Base-by-base conservation (phyloP, 345 rosid species). In the Lagerstroemia speciosa region DNA sequence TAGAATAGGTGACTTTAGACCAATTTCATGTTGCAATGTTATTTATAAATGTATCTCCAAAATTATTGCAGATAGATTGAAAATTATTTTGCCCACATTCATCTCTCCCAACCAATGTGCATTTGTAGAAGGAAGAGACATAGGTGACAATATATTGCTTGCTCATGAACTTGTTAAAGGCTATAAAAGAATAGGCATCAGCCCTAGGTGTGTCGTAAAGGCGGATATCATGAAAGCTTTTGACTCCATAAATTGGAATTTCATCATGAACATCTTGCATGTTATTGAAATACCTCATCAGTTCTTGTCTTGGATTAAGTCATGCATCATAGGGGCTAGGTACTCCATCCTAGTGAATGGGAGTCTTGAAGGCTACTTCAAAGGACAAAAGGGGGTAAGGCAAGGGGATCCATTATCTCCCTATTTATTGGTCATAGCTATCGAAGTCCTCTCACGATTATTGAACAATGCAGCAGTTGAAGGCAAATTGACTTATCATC, bases 211-310 rank as follows among this genome's bases (percentile, higher is more conserved):
- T 22, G 9, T 66, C 22, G 20, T 26, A 34, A 66, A 66, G 31
- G 60, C 27, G 36, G 27, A 66, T 66, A 45, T 45, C 57, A 30
- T 41, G 53, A 41, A 45, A 48, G 37, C 69, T 48, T 66, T 41
- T 4, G 33, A 66, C 43, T 6, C 14, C 36, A 16, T 5, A 0
- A 22, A 41, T 36, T 1, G 24, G 58, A n/a, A 41, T 24, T n/a
- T 30, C 30, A n/a, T 46, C 41, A 33, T 1, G 3, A 40, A 45
- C 22, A 38, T 27, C 45, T 26, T 46, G 14, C 3, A 7, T 40
- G 60, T n/a, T 52, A 29, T 16, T 30, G 20, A 46, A 14, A 34
- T 1, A 12, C 6, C 68, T 43, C 12, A 26, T n/a, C 34, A 7
- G 0, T 46, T 45, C 43, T 14, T 66, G 16, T 20, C 69, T 24